These are phyloP conservation scores for Botrytis porri DNA, from an alignment of 2,329 filamentous ascomycete species.

Conservation along the genomic window DNA sequence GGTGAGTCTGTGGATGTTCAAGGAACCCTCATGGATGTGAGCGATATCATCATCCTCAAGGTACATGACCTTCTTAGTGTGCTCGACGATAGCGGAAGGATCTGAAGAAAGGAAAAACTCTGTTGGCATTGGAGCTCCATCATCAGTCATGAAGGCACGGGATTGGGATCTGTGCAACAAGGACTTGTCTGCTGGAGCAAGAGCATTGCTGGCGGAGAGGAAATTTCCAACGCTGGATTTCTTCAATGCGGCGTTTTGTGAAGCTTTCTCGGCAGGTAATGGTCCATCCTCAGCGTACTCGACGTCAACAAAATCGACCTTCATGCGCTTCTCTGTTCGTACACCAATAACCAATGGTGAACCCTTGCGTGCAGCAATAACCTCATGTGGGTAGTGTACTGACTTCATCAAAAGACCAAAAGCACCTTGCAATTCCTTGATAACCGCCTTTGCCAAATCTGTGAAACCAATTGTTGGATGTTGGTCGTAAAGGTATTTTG, in stretches of 20 bases:
- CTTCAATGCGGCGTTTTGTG: constrained; percentile 95
- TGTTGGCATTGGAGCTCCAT: constrained; percentile 94
- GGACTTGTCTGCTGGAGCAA: constrained; percentile 94
- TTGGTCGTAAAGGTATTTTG: constrained; percentile 96
- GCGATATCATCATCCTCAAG: constrained; percentile 99
- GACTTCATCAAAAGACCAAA: constrained; percentile 98
- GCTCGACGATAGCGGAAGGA: constrained; percentile 96
- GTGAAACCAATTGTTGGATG: constrained; percentile 95
- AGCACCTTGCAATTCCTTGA: constrained; percentile 96
- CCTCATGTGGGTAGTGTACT: constrained; percentile 96
- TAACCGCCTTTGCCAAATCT: constrained; percentile 93
- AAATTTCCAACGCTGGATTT: constrained; percentile 70
- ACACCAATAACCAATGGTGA: constrained; percentile 97
- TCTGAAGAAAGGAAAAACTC: constrained; percentile 99
- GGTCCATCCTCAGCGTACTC: constrained; percentile 83
- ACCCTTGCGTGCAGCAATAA: constrained; percentile 96
- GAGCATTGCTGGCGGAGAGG: constrained; percentile 63
- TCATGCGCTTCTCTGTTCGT: constrained; percentile 97
- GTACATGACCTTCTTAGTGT: constrained; percentile 99
- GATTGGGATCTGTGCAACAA: constrained; percentile 98
- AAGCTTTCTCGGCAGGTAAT: constrained; percentile 88
- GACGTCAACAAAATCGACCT: constrained; percentile 99
- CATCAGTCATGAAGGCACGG: constrained; percentile 96
- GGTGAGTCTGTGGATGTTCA: constrained; percentile 97
- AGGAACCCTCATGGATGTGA: constrained; percentile 96